Evolutionary conservation across 345 rosid species (phyloP).

Genomic region (Sapria himalayana): DNA sequence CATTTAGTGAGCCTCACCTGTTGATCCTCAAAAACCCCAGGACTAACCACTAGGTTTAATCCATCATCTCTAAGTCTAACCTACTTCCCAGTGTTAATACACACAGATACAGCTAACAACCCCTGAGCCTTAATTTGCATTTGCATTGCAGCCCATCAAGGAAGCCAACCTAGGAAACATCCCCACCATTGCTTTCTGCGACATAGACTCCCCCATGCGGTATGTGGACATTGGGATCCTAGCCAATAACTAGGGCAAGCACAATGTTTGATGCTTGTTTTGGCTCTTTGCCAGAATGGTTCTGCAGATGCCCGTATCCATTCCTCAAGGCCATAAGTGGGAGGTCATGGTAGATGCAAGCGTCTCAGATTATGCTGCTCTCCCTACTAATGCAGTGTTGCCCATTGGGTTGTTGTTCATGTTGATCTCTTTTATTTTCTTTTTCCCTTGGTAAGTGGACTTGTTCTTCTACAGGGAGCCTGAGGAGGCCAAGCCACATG

Average conservation of each 20-base stretch:
- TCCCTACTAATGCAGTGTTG: too few species aligned
- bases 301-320: constrained; percentile 6
- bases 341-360: constrained; percentile 18
- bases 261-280: constrained; percentile 8
- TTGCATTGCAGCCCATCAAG: constrained; percentile 7
- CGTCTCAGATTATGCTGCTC: too few species aligned
- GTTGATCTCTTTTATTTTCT: not conserved
- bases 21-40: constrained; percentile 8
- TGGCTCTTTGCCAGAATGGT: constrained; percentile 9
- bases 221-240: constrained; percentile 9
- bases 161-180: constrained; percentile 9
- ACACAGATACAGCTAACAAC: not conserved
- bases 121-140: not conserved
- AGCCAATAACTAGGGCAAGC: constrained; percentile 9
- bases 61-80: too few species aligned
- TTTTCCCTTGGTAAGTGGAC: constrained; percentile 27
- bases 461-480: constrained; percentile 73
- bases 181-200: constrained; percentile 9
- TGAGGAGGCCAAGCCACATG: constrained; percentile 37
- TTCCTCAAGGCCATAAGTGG: constrained; percentile 13
- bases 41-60: constrained; percentile 7
- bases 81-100: too few species aligned
- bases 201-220: constrained; percentile 7
- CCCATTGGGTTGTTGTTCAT: too few species aligned
- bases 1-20: constrained; percentile 8